Base-by-base conservation (phyloP, 176 grass and related monocot genomes). In the Aegilops longissima region DNA sequence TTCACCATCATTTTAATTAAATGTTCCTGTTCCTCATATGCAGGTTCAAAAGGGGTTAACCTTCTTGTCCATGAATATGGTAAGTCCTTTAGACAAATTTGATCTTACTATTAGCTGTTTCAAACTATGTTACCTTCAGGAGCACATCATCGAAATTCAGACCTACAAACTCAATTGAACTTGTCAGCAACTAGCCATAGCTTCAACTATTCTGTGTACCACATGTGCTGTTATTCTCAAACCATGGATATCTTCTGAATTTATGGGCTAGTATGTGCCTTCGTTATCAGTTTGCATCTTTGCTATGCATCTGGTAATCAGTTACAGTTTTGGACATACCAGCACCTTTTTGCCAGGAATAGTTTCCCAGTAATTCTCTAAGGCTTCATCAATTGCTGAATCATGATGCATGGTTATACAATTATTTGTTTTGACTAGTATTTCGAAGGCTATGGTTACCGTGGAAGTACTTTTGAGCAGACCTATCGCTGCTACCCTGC, bases 401-500 rank as follows among this genome's bases (percentile, higher is more conserved):
- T 29, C 17, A 49, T 21, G 51, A 20, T 21, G 3, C 4, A 5
- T 11, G 82, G 6, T 82, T 29, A 83, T 81, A 63, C 18, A 86
- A 86, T 82, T 84, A 33, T 77, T 82, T 66, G 65, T 78, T 52
- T n/a, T 51, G n/a, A 54, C 10, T 61, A 97, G 94, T 96, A 91
- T 73, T 99, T 94, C 0, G 97, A 96, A 34, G 92, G 94, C 81
- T 99, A 91, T 87, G 90, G 89, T 73, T 96, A 90, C 82, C 94
- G 89, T 89, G 94, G 92, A 59, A 96, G 59, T 77, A 89, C 89
- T 85, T 99, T 99, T 9, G 97, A 99, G 87, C 97, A 96, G 83
- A 96, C 97, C 12, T 99, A 99, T 24, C 94, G 90, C 49, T 99
- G 97, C 84, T 99, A 97, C 49, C 94, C 97, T 79, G 92, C 93